A percentile compares a stretch with the other conserved stretches of the same genome.
phyloP scores from a whole-genome alignment of 1,284 basidiomycete genomes.

The Lignosus rhinocerotis region DNA sequence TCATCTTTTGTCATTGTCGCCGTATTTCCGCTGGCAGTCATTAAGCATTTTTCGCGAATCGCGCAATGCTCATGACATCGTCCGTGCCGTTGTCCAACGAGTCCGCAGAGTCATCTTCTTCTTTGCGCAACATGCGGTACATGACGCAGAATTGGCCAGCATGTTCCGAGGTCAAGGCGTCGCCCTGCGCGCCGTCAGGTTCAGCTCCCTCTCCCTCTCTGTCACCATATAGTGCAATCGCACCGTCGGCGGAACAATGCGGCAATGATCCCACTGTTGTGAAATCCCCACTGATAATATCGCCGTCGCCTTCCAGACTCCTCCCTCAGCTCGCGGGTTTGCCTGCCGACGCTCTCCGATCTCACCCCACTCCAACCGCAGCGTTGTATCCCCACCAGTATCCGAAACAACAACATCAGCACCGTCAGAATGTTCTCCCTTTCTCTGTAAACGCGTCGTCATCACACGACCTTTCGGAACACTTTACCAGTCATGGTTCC shows the following conservation, averaged over 20 bases:
- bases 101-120: conserved; percentile 22
- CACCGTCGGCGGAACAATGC: conserved; percentile 29
- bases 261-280: conserved; percentile 28
- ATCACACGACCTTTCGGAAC: conserved; percentile 33
- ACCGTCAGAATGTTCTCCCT: conserved; percentile 39
- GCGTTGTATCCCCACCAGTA: conserved; percentile 41
- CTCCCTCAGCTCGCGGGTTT: conserved; percentile 38
- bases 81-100: conserved; percentile 22
- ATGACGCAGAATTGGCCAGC: conserved; percentile 24
- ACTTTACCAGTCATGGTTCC: conserved; percentile 36
- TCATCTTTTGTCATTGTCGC: conserved; percentile 21
- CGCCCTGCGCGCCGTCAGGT: conserved; percentile 19
- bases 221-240: conserved; percentile 18
- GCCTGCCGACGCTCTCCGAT: conserved; percentile 36
- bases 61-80: conserved; percentile 22
- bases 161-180: conserved; percentile 21
- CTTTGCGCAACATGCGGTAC: conserved; percentile 24
- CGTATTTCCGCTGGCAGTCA: conserved; percentile 27
- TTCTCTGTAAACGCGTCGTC: conserved; percentile 36
- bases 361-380: conserved; percentile 34
- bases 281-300: conserved; percentile 39
- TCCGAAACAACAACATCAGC: conserved; percentile 28
- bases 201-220: conserved; percentile 19
- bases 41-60: conserved; percentile 21
- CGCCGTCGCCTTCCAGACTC: conserved; percentile 44